Evolutionary conservation across 2,329 filamentous ascomycete genomes (phyloP).

Genomic region (Penicillium paneum): DNA sequence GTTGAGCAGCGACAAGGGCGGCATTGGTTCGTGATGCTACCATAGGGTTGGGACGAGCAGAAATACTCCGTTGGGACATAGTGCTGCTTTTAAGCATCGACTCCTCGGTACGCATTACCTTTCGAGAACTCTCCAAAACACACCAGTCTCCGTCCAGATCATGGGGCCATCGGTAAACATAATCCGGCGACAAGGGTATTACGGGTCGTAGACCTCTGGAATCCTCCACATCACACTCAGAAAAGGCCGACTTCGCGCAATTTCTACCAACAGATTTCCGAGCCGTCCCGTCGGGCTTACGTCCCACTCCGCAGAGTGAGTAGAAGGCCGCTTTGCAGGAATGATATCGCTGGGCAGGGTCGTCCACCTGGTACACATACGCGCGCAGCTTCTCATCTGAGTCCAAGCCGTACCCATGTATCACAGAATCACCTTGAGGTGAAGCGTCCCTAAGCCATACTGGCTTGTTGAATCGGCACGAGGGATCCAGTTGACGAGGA

Average conservation of each 20-base stretch:
- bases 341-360: slow-evolving; percentile 37
- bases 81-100: slow-evolving; percentile 28
- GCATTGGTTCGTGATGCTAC: slow-evolving; percentile 37
- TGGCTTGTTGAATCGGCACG: slow-evolving; percentile 40
- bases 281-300: slow-evolving; percentile 40
- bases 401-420: slow-evolving; percentile 44
- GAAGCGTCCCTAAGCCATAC: slow-evolving; percentile 44
- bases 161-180: slow-evolving; percentile 46
- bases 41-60: slow-evolving; percentile 28
- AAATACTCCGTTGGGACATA: slow-evolving; percentile 27
- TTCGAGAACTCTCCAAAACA: slow-evolving; percentile 20
- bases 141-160: slow-evolving; percentile 44
- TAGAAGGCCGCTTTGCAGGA: slow-evolving; percentile 45
- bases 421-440: slow-evolving; percentile 47
- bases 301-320: slow-evolving; percentile 45
- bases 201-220: slow-evolving; percentile 44
- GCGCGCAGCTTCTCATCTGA: slow-evolving; percentile 39
- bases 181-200: slow-evolving; percentile 45
- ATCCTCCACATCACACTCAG: slow-evolving; percentile 48
- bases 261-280: slow-evolving; percentile 46
- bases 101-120: slow-evolving; percentile 23
- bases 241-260: slow-evolving; percentile 45
- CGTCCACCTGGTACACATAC: slow-evolving; percentile 37
- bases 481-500: slow-evolving; percentile 42
- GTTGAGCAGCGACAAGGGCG: slow-evolving; percentile 41